Evolutionary conservation across 768 basidiomycete species (phyloP), one percentile per base, ranked within the genome.

Genomic region (Sarcomyxa edulis): DNA sequence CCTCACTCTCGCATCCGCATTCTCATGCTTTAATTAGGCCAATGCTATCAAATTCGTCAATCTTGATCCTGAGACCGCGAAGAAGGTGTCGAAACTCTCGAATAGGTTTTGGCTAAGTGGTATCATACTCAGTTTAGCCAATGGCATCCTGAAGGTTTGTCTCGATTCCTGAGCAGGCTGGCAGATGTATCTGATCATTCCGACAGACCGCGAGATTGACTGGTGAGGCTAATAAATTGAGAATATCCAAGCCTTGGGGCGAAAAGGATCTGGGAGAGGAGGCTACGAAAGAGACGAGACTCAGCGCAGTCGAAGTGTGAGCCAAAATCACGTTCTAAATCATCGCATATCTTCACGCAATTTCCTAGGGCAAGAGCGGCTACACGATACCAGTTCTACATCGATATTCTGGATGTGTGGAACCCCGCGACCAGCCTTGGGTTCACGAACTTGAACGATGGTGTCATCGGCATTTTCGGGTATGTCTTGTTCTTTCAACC

Each of bases 41-140:
- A 78, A 84, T 50, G 48, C 73, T 20, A 66, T 84, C 45, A 84
- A 80, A 51, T 75, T 88, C 51, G 68, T 82, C 43, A 71, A 52
- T 34, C 58, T 87, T 42, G 65, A 64, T 34, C 76, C 85, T 3
- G 74, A 76, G 40, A 78, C 76, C 8, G 72, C 78, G 5, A 66
- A 76, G 37, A 74, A 64, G 49, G 64, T 87, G 11, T 64, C 72
- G 43, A 81, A 76, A 58, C 64, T 73, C 7, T 79, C 89, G 3
- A 87, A 84, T 61, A 78, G 81, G 27, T 84, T 91, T 61, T 97
- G 93, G 93, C 66, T 94, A 14, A 72, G 83, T 3, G 94, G 92
- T 0, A 92, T 97, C 42, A 46, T 82, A 24, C 78, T 91, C 53
- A 92, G 86, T 54, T 68, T 95, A 19, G 61, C 74, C 12, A 80